Conservation (phyloP, 2,329 filamentous ascomycete species). For the Fusarium albosuccineum region DNA sequence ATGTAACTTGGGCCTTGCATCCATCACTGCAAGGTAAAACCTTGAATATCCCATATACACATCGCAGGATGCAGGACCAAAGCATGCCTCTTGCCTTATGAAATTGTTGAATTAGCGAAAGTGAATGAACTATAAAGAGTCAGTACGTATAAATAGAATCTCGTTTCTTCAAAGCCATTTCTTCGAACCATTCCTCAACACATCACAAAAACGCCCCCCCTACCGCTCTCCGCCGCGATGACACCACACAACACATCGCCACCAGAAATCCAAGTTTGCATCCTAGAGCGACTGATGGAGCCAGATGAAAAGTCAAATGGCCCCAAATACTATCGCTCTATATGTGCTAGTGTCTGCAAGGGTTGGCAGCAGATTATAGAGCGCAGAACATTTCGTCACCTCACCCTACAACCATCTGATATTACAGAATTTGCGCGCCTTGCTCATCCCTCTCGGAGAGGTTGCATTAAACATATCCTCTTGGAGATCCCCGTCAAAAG, state of each 20-base stretch:
- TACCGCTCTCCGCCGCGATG: background rate
- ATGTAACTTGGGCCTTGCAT: too few relatives aligned
- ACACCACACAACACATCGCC: background rate
- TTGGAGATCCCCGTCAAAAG: constrained; percentile 11
- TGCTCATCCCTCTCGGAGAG: background rate
- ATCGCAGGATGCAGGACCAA: too few relatives aligned
- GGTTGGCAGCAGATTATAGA: constrained; percentile 17
- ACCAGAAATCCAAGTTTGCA: constrained; percentile 17
- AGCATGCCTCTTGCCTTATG: too few relatives aligned
- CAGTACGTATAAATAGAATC: too few relatives aligned
- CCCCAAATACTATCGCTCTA: background rate
- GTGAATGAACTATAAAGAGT: too few relatives aligned
- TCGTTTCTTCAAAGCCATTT: too few relatives aligned
- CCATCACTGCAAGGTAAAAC: too few relatives aligned
- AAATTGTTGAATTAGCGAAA: too few relatives aligned
- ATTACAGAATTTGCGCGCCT: constrained; percentile 6
- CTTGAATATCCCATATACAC: too few relatives aligned
- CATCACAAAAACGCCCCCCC: too few relatives aligned
- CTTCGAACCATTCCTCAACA: too few relatives aligned
- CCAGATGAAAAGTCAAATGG: background rate
- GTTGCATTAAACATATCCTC: constrained; percentile 17
- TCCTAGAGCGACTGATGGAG: constrained; percentile 2
- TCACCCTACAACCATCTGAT: constrained; percentile 8
- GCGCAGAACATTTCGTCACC: constrained; percentile 6
- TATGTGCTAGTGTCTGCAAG: constrained; percentile 21